Conservation (phyloP, 1,284 basidiomycete species). For the Boletellus deceptivus region DNA sequence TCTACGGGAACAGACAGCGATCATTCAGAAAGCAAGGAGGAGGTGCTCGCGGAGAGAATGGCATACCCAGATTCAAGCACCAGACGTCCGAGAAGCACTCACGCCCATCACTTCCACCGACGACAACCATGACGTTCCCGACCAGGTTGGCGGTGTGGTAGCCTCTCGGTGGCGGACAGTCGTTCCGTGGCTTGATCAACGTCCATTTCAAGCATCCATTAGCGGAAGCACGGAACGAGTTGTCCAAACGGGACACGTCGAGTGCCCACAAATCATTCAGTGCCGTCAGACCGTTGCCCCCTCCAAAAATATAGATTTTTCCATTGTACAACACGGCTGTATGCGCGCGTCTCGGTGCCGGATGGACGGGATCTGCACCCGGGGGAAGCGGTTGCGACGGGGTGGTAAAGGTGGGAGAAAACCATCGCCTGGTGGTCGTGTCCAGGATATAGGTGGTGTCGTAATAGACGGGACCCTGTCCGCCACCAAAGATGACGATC, state of each 20-base stretch:
- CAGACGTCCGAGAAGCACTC: conserved; percentile 87
- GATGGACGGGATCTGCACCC: conserved; percentile 27
- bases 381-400: conserved; percentile 9
- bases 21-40: background rate
- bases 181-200: conserved; percentile 48
- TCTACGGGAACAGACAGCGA: conserved; percentile 43
- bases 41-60: background rate
- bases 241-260: conserved; percentile 51
- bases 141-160: conserved; percentile 91
- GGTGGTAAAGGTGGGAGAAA: conserved; percentile 44
- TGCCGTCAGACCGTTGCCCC: conserved; percentile 86
- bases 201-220: conserved; percentile 62
- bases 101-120: conserved; percentile 79
- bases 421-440: conserved; percentile 71
- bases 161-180: conserved; percentile 69
- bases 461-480: conserved; percentile 75
- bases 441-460: conserved; percentile 82
- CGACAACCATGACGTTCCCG: conserved; percentile 78
- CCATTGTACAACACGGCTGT: conserved; percentile 75
- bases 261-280: conserved; percentile 90
- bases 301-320: conserved; percentile 86
- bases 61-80: conserved; percentile 81
- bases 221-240: conserved; percentile 16
- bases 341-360: conserved; percentile 82
- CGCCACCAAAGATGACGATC: conserved; percentile 85